These are phyloP conservation scores for Yamadazyma conglobata DNA, from an alignment of 1,139 yeast species.

Conservation along the genomic window DNA sequence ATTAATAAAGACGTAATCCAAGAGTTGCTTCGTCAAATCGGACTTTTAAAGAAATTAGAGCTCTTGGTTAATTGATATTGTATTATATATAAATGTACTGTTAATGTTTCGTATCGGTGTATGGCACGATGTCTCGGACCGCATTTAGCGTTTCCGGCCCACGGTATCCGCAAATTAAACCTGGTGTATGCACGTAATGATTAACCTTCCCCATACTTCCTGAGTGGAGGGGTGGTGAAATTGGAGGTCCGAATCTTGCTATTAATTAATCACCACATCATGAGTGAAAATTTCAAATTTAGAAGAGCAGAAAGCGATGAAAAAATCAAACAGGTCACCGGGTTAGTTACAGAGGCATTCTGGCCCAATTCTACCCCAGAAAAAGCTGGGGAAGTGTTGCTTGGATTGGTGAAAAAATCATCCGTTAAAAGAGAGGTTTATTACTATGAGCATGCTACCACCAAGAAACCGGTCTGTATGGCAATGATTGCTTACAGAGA, in stretches of 20 bases:
- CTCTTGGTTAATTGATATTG: too few relatives aligned
- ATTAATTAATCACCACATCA: too few relatives aligned
- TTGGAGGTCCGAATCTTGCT: too few relatives aligned
- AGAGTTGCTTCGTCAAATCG: conserved; percentile 37
- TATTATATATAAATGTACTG: too few relatives aligned
- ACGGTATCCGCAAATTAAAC: too few relatives aligned
- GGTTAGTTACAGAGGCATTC: conserved; percentile 31
- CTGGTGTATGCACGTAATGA: too few relatives aligned
- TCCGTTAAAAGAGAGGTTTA: conserved; percentile 23
- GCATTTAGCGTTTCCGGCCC: too few relatives aligned
- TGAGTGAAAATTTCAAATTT: conserved; percentile 18
- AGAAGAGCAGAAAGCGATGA: conserved; percentile 26
- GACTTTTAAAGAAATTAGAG: conserved; percentile 19
- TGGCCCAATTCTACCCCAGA: conserved; percentile 22
- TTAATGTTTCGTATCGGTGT: too few relatives aligned
- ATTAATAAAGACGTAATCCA: conserved; percentile 36
- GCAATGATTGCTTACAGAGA: conserved; percentile 23
- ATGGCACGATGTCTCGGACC: too few relatives aligned
- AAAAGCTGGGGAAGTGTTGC: conserved; percentile 23
- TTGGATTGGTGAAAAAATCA: conserved; percentile 34
- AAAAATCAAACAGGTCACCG: conserved; percentile 24
- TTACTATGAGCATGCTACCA: conserved; percentile 25
- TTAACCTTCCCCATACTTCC: too few relatives aligned
- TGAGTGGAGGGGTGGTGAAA: too few relatives aligned
- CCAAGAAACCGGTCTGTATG: conserved; percentile 26